Percentiles rank a stretch among this genome's conserved stretches.
phyloP scores from a whole-genome alignment of 495 filamentous ascomycete genomes.

The Tuber magnatum region DNA sequence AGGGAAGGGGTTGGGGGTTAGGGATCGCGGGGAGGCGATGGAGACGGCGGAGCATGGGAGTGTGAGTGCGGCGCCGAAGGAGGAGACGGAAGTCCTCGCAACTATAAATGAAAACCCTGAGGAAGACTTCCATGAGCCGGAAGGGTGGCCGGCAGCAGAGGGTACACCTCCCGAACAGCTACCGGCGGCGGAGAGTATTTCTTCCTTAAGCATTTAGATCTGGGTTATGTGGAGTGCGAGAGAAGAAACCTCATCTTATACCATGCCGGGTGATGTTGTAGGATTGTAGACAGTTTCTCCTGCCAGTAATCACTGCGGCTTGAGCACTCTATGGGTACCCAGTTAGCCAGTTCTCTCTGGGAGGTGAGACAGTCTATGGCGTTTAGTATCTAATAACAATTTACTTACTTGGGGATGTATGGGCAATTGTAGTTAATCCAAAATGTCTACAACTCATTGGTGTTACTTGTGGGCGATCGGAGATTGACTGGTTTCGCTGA shows the following conservation, averaged over 20 bases:
- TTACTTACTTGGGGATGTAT: background rate
- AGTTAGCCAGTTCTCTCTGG: background rate
- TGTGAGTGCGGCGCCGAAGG: conserved; percentile 1
- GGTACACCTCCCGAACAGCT: conserved; percentile 54
- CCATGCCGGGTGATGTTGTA: background rate
- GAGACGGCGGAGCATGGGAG: conserved; percentile 2
- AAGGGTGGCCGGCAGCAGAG: conserved; percentile 47
- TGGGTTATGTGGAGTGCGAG: background rate
- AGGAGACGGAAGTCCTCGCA: background rate
- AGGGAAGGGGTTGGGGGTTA: conserved; percentile 13
- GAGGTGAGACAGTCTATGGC: background rate
- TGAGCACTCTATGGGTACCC: background rate
- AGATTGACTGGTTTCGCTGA: background rate
- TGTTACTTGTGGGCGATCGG: background rate
- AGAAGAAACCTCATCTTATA: background rate
- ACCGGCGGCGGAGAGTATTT: conserved; percentile 47
- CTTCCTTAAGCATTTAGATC: background rate
- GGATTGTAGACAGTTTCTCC: background rate
- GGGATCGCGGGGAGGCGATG: background rate
- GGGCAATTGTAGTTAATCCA: background rate
- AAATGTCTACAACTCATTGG: background rate
- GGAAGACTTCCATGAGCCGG: conserved; percentile 33
- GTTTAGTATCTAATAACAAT: background rate
- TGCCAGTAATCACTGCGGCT: background rate
- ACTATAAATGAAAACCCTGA: conserved; percentile 2